A percentile compares a stretch with the other conserved stretches of the same genome.
Conservation (phyloP, 2,329 filamentous ascomycete species). For the Talaromyces sp. region DNA sequence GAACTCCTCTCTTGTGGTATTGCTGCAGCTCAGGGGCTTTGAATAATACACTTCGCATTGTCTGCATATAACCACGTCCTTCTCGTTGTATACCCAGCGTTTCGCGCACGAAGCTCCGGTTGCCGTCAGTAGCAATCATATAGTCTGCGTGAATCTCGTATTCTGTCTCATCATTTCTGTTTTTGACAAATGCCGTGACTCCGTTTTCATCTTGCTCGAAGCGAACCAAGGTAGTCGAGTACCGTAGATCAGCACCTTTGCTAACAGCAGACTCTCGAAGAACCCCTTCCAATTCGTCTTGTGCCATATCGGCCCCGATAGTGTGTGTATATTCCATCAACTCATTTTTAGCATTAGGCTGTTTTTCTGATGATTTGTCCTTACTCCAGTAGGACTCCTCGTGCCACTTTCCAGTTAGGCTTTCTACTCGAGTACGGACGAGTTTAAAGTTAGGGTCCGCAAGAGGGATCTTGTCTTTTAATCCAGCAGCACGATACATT, state of each 20-base stretch:
- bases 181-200: conserved; percentile 22
- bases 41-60: conserved; percentile 22
- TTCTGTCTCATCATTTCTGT: conserved; percentile 9
- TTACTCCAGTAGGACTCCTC: conserved; percentile 17
- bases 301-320: conserved; percentile 29
- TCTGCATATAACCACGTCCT: conserved; percentile 20
- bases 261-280: conserved; percentile 28
- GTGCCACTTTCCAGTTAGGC: conserved; percentile 17
- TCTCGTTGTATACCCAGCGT: conserved; percentile 22
- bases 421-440: conserved; percentile 20
- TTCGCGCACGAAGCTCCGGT: conserved; percentile 36
- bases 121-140: conserved; percentile 46
- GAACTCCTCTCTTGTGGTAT: conserved; percentile 16
- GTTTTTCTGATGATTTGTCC: conserved; percentile 5
- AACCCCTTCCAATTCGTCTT: conserved; percentile 40
- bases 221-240: conserved; percentile 24
- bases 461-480: conserved; percentile 20
- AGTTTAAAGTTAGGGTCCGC: conserved; percentile 17
- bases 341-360: not conserved
- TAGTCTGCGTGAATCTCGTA: conserved; percentile 28
- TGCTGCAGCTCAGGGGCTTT: conserved; percentile 13
- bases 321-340: conserved; percentile 19
- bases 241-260: conserved; percentile 29
- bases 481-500: conserved; percentile 26
- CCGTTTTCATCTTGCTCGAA: conserved; percentile 21